Percentiles rank a stretch among this genome's conserved stretches.
phyloP scores from a whole-genome alignment of 1,139 yeast genomes.

The Geotrichum siamense region DNA sequence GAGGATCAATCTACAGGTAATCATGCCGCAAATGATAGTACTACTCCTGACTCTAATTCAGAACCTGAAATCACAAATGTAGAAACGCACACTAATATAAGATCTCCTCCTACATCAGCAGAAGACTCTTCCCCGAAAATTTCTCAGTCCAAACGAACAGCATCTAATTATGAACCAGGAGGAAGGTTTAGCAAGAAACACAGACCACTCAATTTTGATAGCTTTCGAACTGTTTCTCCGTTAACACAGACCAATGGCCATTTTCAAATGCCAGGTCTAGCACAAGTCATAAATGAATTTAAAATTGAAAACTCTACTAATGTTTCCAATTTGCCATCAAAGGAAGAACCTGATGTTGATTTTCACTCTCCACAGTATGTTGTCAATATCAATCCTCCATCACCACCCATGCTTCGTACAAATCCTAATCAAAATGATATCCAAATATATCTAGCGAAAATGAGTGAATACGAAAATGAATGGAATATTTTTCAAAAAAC shows the following conservation, averaged over 20 bases:
- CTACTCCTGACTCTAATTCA: conserved; percentile 1
- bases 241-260: conserved; percentile 39
- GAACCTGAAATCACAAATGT: neutral
- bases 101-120: neutral
- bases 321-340: too few species aligned
- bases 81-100: neutral
- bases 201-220: conserved; percentile 8
- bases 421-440: too few species aligned
- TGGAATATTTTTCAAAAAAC: too few species aligned
- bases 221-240: conserved; percentile 34
- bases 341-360: neutral
- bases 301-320: too few species aligned
- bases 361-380: too few species aligned
- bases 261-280: conserved; percentile 34
- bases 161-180: neutral
- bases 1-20: neutral
- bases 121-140: neutral
- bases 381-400: too few species aligned
- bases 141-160: neutral
- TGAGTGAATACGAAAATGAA: too few species aligned
- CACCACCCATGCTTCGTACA: too few species aligned
- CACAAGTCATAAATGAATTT: conserved; percentile 20
- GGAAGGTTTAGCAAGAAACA: neutral
- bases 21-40: neutral
- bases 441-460: too few species aligned